Conservation (phyloP, 176 grass and related monocot species). For the Ampelocalamus luodianensis region DNA sequence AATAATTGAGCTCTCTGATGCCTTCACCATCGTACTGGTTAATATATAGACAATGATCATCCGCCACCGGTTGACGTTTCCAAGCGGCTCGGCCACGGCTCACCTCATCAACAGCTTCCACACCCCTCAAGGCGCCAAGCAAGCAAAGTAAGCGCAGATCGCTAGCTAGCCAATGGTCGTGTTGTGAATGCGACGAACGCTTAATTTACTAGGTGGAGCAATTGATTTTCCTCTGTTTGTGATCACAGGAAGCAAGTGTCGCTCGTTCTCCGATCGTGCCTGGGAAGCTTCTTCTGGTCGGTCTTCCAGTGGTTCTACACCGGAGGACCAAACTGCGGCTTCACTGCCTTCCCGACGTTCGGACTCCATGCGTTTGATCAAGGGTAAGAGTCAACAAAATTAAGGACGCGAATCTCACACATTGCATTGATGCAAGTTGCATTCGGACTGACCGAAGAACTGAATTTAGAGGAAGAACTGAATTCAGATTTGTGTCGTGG, state of each 20-base stretch:
- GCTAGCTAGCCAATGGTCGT: no score
- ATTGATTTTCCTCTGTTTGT: not conserved
- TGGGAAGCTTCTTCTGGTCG: slow-evolving; percentile 63
- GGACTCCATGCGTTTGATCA: slow-evolving; percentile 59
- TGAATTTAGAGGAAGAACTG: not conserved
- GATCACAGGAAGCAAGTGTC: slow-evolving; percentile 58
- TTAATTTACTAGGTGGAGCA: no score
- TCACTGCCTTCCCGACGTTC: slow-evolving; percentile 67
- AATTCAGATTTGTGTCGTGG: slow-evolving; percentile 40
- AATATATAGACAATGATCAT: slow-evolving; percentile 75
- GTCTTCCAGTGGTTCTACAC: slow-evolving; percentile 82
- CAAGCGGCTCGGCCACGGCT: slow-evolving; percentile 80
- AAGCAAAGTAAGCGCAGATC: slow-evolving; percentile 54
- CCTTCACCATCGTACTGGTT: slow-evolving; percentile 15
- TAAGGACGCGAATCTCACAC: not conserved
- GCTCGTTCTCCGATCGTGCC: slow-evolving; percentile 54
- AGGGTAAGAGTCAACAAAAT: slow-evolving; percentile 34
- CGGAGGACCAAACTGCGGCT: slow-evolving; percentile 62
- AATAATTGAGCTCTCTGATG: not conserved
- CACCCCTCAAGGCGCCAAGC: slow-evolving; percentile 54
- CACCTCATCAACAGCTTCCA: slow-evolving; percentile 92
- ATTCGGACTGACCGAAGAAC: not conserved
- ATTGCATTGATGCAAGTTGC: not conserved
- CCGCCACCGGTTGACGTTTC: slow-evolving; percentile 70
- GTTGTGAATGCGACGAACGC: no score